Conservation (phyloP, 148 eudicot species). For the Persicaria tinctoria region DNA sequence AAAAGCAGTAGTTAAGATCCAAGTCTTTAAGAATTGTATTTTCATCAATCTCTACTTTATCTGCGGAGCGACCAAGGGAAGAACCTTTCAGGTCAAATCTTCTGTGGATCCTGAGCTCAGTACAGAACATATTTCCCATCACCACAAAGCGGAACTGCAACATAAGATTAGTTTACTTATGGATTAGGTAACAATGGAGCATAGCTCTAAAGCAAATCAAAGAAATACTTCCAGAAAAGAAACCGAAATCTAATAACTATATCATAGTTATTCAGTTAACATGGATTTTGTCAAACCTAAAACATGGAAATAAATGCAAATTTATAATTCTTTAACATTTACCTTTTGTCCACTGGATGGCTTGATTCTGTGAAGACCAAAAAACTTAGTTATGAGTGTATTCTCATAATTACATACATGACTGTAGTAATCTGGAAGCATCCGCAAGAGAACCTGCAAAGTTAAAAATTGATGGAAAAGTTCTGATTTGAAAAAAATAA, state of each 20-base stretch:
- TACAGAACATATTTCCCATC: conserved; percentile 99
- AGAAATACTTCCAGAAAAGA: not conserved
- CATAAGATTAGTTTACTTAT: conserved; percentile 6
- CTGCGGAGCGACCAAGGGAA: conserved; percentile 85
- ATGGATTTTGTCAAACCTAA: not conserved
- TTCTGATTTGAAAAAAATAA: not conserved
- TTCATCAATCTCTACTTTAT: conserved; percentile 94
- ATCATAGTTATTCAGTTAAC: not conserved
- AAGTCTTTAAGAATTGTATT: conserved; percentile 94
- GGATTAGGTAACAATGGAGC: too few species aligned
- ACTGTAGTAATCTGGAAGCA: conserved; percentile 86
- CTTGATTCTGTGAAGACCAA: conserved; percentile 94
- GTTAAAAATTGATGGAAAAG: not conserved
- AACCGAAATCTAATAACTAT: not conserved
- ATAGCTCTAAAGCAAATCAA: not conserved
- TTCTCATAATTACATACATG: conserved; percentile 84
- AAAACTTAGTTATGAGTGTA: conserved; percentile 92
- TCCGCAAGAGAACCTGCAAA: conserved; percentile 74
- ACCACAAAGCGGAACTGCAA: conserved; percentile 97
- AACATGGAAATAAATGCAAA: not conserved
- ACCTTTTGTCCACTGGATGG: conserved; percentile 99
- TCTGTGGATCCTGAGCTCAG: conserved; percentile 90
- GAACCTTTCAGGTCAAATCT: conserved; percentile 95
- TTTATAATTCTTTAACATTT: not conserved
- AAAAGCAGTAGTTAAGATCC: conserved; percentile 83